These are phyloP conservation scores for Arthrobotrys sinensis DNA, from an alignment of 2,329 filamentous ascomycete species.

Conservation along the genomic window DNA sequence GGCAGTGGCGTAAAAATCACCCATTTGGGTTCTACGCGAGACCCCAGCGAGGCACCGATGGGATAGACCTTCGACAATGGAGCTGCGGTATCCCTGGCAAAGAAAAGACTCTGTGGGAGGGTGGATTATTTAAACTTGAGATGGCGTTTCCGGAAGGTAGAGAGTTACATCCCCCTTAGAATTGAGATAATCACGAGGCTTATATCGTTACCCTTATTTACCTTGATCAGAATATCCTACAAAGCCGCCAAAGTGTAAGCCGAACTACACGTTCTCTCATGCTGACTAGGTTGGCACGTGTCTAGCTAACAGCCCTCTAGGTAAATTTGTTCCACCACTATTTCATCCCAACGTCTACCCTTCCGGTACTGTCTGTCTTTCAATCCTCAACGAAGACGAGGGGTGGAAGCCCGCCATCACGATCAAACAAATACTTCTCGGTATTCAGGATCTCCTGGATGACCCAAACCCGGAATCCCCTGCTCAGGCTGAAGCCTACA, in stretches of 20 bases:
- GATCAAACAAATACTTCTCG: slow-evolving; percentile 95
- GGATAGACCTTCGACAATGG: slow-evolving; percentile 94
- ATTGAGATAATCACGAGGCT: slow-evolving; percentile 10
- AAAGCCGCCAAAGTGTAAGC: slow-evolving; percentile 96
- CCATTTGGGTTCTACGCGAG: slow-evolving; percentile 98
- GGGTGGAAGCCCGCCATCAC: slow-evolving; percentile 99
- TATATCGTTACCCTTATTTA: slow-evolving; percentile 36
- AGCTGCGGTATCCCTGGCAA: slow-evolving; percentile 97
- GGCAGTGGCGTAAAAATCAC: slow-evolving; percentile 96
- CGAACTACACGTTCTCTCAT: slow-evolving; percentile 8
- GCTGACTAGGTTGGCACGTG: background rate
- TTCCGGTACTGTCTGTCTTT: slow-evolving; percentile 95
- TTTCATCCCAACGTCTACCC: slow-evolving; percentile 99
- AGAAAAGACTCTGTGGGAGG: slow-evolving; percentile 96
- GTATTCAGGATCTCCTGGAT: slow-evolving; percentile 94
- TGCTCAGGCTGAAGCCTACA: slow-evolving; percentile 97
- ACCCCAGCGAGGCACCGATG: slow-evolving; percentile 82
- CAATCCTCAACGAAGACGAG: slow-evolving; percentile 97
- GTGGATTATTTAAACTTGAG: slow-evolving; percentile 95
- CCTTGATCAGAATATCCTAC: slow-evolving; percentile 86
- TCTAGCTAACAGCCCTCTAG: slow-evolving; percentile 70
- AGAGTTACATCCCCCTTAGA: background rate
- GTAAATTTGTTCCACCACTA: slow-evolving; percentile 95
- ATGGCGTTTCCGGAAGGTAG: slow-evolving; percentile 93
- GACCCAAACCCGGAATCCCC: slow-evolving; percentile 98